Percentiles rank a stretch among this genome's conserved stretches.
Conservation (phyloP, 768 basidiomycete genomes). For the Collybia nuda region DNA sequence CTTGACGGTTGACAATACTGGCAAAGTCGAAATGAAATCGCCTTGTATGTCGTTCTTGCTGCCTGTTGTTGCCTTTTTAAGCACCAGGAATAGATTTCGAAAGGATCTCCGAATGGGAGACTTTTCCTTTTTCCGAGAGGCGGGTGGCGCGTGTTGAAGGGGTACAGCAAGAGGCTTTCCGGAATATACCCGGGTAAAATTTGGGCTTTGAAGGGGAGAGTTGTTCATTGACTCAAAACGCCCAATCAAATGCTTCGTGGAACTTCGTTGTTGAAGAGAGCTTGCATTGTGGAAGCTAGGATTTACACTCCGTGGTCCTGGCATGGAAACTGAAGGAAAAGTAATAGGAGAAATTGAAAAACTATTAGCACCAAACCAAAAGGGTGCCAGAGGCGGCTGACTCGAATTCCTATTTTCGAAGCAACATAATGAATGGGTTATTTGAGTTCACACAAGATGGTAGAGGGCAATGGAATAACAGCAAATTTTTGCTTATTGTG, state of each 20-base stretch:
- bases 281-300: not conserved
- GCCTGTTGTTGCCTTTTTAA: conserved; percentile 46
- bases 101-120: conserved; percentile 66
- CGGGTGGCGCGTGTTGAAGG: conserved; percentile 12
- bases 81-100: conserved; percentile 59
- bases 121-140: conserved; percentile 37
- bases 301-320: conserved; percentile 17
- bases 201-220: not conserved
- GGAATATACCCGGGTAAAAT: conserved; percentile 6
- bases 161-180: conserved; percentile 13
- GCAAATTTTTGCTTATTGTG: too few species aligned
- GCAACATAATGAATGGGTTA: too few species aligned
- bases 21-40: conserved; percentile 14
- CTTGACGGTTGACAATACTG: conserved; percentile 3
- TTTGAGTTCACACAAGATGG: too few species aligned
- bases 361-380: not conserved
- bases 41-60: conserved; percentile 19
- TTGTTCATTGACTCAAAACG: conserved; percentile 48
- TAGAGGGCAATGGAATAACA: too few species aligned
- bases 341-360: not conserved
- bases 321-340: conserved; percentile 3
- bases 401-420: not conserved
- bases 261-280: conserved; percentile 25
- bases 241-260: conserved; percentile 54
- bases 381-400: not conserved